These are phyloP conservation scores for Craterostigma plantagineum DNA, from an alignment of 257 asterid species.

Conservation along the genomic window DNA sequence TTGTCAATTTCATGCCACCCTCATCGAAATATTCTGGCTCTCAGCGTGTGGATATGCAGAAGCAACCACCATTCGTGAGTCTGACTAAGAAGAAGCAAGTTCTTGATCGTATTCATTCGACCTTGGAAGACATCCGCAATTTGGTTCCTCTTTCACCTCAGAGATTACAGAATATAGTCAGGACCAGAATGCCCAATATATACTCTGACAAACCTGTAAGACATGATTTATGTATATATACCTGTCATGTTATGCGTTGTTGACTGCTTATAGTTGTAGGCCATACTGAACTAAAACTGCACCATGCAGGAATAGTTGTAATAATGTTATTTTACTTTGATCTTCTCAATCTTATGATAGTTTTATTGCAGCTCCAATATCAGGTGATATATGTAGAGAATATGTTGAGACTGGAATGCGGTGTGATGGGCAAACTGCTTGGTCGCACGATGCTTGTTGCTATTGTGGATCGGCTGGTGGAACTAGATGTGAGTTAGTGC, in stretches of 20 bases:
- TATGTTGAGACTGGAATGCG: conserved; percentile 66
- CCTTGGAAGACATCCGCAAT: conserved; percentile 41
- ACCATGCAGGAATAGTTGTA: not conserved
- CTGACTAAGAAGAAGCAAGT: conserved; percentile 55
- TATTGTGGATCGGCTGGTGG: conserved; percentile 49
- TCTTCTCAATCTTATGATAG: no score
- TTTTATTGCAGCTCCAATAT: conserved; percentile 19
- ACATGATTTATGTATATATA: conserved; percentile 6
- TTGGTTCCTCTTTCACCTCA: conserved; percentile 65
- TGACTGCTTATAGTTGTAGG: no score
- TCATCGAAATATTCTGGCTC: conserved; percentile 11
- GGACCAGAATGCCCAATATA: conserved; percentile 42
- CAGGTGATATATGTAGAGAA: conserved; percentile 59
- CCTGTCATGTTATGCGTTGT: no score
- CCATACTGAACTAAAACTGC: no score
- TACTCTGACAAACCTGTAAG: conserved; percentile 42
- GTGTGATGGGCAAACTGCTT: conserved; percentile 43
- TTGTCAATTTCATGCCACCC: conserved; percentile 66
- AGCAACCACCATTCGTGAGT: conserved; percentile 30
- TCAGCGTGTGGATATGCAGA: conserved; percentile 25
- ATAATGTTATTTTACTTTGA: not conserved
- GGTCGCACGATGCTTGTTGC: conserved; percentile 51
- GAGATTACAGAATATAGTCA: conserved; percentile 53
- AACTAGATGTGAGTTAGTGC: conserved; percentile 65
- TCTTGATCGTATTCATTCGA: conserved; percentile 58